Conservation (phyloP, 2,329 filamentous ascomycete genomes). For the Aspergillus sp. region DNA sequence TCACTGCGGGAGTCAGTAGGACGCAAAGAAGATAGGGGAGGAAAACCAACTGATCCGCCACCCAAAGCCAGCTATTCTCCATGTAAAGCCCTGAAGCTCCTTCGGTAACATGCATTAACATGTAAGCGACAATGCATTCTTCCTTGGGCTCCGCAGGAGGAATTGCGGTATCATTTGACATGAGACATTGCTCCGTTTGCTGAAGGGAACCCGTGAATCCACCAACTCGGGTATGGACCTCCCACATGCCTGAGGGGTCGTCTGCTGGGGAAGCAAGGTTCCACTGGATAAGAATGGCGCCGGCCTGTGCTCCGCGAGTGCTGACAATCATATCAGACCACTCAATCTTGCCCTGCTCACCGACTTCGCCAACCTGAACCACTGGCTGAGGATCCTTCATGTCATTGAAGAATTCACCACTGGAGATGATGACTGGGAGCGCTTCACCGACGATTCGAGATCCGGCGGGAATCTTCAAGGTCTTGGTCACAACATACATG, state of each 20-base stretch:
- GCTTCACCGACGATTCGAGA: constrained; percentile 57
- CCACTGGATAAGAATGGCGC: constrained; percentile 71
- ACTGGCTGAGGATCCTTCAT: constrained; percentile 62
- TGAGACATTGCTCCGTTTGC: constrained; percentile 43
- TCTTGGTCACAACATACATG: constrained; percentile 50
- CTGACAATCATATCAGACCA: constrained; percentile 71
- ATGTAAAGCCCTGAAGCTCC: constrained; percentile 40
- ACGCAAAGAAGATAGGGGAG: background rate
- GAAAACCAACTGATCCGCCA: constrained; percentile 46
- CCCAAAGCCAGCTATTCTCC: constrained; percentile 55
- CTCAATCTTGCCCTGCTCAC: constrained; percentile 66
- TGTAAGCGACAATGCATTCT: constrained; percentile 35
- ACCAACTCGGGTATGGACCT: constrained; percentile 52
- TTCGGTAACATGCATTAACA: constrained; percentile 38
- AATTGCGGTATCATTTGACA: constrained; percentile 35
- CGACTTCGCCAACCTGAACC: constrained; percentile 64
- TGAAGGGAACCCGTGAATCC: constrained; percentile 53
- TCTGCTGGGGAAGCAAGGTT: constrained; percentile 57
- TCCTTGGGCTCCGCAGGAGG: background rate
- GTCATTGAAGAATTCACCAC: constrained; percentile 57
- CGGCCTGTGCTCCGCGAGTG: constrained; percentile 64
- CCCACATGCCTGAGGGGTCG: constrained; percentile 57
- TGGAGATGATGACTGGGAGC: constrained; percentile 56
- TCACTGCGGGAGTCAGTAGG: background rate
- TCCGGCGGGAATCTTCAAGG: constrained; percentile 48